Evolutionary conservation across 495 filamentous ascomycete species (phyloP).

Genomic region (Hyaloscypha variabilis): DNA sequence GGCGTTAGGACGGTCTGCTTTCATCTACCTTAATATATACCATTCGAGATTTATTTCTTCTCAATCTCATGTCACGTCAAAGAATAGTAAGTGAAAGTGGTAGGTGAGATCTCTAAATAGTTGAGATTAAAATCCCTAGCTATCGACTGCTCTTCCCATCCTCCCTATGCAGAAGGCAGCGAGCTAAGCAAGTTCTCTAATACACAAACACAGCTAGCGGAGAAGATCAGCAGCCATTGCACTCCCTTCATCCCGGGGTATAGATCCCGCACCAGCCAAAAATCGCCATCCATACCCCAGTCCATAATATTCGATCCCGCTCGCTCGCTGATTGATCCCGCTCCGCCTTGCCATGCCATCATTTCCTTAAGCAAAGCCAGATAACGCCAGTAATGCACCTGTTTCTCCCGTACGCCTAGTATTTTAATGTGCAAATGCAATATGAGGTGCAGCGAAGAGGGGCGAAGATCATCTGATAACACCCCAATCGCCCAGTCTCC

Average conservation of each 20-base stretch:
- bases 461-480: conserved; percentile 59
- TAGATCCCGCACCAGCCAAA: neutral
- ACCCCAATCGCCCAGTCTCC: conserved; percentile 66
- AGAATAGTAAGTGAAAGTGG: neutral
- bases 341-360: conserved; percentile 2
- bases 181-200: neutral
- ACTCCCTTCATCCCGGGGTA: neutral
- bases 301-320: neutral
- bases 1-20: conserved; percentile 1
- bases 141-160: neutral
- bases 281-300: neutral
- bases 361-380: neutral
- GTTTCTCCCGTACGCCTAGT: neutral
- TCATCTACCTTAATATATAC: neutral
- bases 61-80: neutral
- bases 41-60: neutral
- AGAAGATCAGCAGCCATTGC: neutral
- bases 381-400: conserved; percentile 19
- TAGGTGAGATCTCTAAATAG: conserved; percentile 15
- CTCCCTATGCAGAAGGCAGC: neutral
- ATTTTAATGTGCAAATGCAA: neutral
- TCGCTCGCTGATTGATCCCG: neutral
- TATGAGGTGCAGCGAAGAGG: neutral
- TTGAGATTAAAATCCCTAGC: conserved; percentile 11
- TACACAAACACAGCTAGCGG: conserved; percentile 9